Conservation (phyloP, 2,329 filamentous ascomycete species). For the Pezicula carpinea region DNA sequence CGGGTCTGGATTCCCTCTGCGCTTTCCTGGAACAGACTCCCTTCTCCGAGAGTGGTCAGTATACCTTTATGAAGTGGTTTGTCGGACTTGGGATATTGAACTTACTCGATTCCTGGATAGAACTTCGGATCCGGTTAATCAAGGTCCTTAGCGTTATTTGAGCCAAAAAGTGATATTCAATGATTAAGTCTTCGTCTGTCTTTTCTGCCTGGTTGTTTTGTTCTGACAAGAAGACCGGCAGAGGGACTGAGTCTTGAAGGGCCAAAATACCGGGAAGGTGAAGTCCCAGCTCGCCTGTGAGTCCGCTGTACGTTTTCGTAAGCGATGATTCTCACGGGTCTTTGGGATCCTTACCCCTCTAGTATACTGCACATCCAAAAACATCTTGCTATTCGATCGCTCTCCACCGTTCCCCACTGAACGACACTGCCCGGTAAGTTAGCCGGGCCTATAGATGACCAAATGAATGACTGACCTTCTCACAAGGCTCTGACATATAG, state of each 20-base stretch:
- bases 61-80: not conserved
- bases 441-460: not conserved
- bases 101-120: not conserved
- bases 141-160: conserved; percentile 1
- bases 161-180: conserved; percentile 3
- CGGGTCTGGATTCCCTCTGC: not conserved
- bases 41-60: not conserved
- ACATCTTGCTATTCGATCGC: not conserved
- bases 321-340: not conserved
- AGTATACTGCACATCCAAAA: conserved; percentile 4
- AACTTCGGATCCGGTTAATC: not conserved
- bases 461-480: not conserved
- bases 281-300: conserved; percentile 1
- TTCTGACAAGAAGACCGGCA: not conserved
- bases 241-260: conserved; percentile 1
- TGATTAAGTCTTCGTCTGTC: not conserved
- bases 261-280: not conserved
- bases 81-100: not conserved
- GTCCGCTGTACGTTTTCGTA: not conserved
- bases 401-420: not conserved
- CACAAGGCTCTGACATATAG: not conserved
- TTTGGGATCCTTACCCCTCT: not conserved
- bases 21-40: not conserved
- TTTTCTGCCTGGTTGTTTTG: not conserved
- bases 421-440: not conserved